These are phyloP conservation scores for Pythium folliculosum DNA, from an alignment of 352 stramenopile genomes.

Conservation along the genomic window DNA sequence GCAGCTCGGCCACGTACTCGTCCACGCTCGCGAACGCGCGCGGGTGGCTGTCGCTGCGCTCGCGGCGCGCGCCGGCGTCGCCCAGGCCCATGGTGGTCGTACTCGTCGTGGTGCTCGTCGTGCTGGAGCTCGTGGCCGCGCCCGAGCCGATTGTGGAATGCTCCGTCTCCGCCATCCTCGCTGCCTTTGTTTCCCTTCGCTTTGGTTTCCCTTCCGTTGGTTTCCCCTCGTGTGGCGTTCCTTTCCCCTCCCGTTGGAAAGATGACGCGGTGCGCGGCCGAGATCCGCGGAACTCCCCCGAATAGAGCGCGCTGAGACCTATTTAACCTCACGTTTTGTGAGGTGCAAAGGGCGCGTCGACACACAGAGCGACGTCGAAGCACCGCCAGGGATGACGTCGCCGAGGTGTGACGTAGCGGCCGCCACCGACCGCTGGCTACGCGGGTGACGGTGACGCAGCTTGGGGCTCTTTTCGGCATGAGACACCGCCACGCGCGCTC, in stretches of 20 bases:
- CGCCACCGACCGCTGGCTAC: neutral
- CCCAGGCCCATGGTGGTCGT: neutral
- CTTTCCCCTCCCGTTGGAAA: neutral
- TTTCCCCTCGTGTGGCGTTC: neutral
- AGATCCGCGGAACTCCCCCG: neutral
- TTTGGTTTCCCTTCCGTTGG: neutral
- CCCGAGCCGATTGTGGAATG: slow-evolving; percentile 30
- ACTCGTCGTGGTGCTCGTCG: neutral
- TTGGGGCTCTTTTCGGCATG: neutral
- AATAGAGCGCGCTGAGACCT: slow-evolving; percentile 14
- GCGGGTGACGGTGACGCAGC: neutral
- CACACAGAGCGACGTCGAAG: slow-evolving; percentile 9
- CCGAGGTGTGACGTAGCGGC: neutral
- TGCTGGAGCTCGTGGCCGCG: neutral
- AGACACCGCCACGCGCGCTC: neutral
- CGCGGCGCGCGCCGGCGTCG: slow-evolving; percentile 25
- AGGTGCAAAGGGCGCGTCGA: slow-evolving; percentile 31
- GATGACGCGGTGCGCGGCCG: slow-evolving; percentile 11
- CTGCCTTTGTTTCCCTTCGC: neutral
- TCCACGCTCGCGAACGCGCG: slow-evolving; percentile 88
- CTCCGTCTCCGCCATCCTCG: slow-evolving; percentile 6
- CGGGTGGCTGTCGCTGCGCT: slow-evolving; percentile 62
- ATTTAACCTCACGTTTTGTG: slow-evolving; percentile 17
- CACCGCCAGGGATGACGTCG: slow-evolving; percentile 21
- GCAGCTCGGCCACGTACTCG: slow-evolving; percentile 91